Evolutionary conservation across 495 filamentous ascomycete genomes (phyloP).

Genomic region (Cudoniella acicularis): DNA sequence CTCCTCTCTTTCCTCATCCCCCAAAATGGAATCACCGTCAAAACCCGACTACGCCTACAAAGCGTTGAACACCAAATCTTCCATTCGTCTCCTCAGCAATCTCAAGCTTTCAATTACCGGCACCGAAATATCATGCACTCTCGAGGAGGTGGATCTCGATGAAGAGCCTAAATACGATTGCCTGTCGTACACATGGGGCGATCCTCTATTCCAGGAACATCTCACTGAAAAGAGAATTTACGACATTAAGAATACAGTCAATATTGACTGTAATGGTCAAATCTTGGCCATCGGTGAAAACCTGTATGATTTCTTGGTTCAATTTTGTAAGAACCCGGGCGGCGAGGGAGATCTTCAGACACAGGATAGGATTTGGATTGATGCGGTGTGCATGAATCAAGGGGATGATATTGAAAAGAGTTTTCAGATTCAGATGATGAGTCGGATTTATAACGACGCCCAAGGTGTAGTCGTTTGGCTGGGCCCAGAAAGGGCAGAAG

Average conservation of each 20-base stretch:
- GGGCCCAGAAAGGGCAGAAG: not conserved
- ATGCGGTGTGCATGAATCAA: conserved; percentile 21
- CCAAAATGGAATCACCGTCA: too few species aligned
- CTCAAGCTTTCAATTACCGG: too few species aligned
- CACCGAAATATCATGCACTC: too few species aligned
- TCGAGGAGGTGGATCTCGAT: too few species aligned
- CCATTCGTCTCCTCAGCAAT: too few species aligned
- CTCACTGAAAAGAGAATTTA: not conserved
- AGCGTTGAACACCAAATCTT: too few species aligned
- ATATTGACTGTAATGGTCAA: not conserved
- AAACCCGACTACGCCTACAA: too few species aligned
- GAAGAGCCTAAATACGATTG: not conserved
- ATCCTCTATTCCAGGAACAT: conserved; percentile 9
- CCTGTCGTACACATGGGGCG: conserved; percentile 6
- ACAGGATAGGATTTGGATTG: conserved; percentile 11
- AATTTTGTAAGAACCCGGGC: not conserved
- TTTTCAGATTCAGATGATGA: conserved; percentile 13
- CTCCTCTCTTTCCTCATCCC: too few species aligned
- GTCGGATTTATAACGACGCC: conserved; percentile 10
- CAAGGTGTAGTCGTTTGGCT: conserved; percentile 11
- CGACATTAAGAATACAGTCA: not conserved
- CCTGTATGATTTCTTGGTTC: not conserved
- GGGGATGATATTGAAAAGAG: conserved; percentile 7
- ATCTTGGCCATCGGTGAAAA: not conserved
- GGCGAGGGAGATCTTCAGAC: not conserved